Evolutionary conservation across 371 early-diverging fungal species (phyloP).

Genomic region (Mucor velutinosus): DNA sequence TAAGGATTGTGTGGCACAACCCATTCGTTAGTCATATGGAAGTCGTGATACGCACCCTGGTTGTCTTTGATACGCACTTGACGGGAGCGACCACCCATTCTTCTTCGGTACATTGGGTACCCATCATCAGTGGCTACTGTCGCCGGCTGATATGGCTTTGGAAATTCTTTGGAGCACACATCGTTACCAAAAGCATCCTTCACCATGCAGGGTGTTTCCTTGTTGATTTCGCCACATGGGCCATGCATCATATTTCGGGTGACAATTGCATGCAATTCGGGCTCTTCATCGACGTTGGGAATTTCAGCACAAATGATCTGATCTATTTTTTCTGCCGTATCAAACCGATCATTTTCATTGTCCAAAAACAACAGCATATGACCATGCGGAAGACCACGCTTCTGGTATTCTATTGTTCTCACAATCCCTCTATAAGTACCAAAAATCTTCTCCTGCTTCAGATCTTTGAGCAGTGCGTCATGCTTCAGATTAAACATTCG

Average conservation of each 20-base stretch:
- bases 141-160: not conserved
- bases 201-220: constrained; percentile 6
- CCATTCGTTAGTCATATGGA: no score
- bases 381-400: constrained; percentile 6
- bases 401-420: constrained; percentile 7
- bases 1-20: constrained; percentile 37
- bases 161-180: constrained; percentile 5
- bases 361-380: constrained; percentile 4
- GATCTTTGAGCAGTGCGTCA: not conserved
- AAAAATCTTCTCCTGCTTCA: constrained; percentile 5
- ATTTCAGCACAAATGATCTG: no score
- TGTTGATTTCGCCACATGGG: constrained; percentile 13
- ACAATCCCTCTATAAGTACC: not conserved
- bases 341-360: not conserved
- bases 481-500: constrained; percentile 31
- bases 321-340: no score
- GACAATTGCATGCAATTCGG: not conserved
- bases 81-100: not conserved
- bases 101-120: constrained; percentile 2
- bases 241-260: constrained; percentile 6
- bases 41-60: not conserved
- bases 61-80: not conserved
- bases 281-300: not conserved
- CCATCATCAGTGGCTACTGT: not conserved
- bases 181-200: no score